Evolutionary conservation across 129 eudicot species (phyloP).

Genomic region (Pittosporum tobira): DNA sequence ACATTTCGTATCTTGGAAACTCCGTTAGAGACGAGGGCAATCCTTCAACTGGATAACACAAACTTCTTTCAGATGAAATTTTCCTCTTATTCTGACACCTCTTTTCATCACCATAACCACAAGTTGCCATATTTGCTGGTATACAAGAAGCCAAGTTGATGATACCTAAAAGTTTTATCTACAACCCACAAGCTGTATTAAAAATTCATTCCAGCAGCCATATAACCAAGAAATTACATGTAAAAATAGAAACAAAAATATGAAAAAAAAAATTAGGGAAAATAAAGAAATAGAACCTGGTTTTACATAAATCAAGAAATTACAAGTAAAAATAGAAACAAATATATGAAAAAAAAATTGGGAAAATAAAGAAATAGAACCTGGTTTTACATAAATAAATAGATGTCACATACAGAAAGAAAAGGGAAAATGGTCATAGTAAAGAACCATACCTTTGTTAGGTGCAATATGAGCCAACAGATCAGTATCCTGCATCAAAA

Average conservation of each 20-base stretch:
- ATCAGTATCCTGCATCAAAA: too few relatives aligned
- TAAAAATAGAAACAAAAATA: neutral
- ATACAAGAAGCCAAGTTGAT: neutral
- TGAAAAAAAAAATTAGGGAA: neutral
- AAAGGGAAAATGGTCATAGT: too few relatives aligned
- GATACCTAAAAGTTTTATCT: conserved; percentile 1
- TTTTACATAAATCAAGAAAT: neutral
- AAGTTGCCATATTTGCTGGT: conserved; percentile 16
- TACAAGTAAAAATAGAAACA: neutral
- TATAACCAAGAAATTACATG: neutral
- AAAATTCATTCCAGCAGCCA: neutral
- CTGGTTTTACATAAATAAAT: too few relatives aligned
- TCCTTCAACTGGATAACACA: conserved; percentile 2
- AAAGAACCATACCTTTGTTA: too few relatives aligned
- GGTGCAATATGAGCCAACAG: too few relatives aligned
- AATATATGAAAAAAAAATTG: neutral
- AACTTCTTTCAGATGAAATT: conserved; percentile 17
- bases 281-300: too few relatives aligned
- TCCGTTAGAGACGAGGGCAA: conserved; percentile 24
- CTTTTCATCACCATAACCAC: conserved; percentile 4
- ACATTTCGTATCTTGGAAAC: conserved; percentile 21
- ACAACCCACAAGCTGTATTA: conserved; percentile 6
- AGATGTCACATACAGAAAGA: neutral
- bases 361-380: too few relatives aligned
- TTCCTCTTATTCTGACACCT: conserved; percentile 35